phyloP scores from a whole-genome alignment of 106 monocot genomes.

The Phalaenopsis aphrodite region DNA sequence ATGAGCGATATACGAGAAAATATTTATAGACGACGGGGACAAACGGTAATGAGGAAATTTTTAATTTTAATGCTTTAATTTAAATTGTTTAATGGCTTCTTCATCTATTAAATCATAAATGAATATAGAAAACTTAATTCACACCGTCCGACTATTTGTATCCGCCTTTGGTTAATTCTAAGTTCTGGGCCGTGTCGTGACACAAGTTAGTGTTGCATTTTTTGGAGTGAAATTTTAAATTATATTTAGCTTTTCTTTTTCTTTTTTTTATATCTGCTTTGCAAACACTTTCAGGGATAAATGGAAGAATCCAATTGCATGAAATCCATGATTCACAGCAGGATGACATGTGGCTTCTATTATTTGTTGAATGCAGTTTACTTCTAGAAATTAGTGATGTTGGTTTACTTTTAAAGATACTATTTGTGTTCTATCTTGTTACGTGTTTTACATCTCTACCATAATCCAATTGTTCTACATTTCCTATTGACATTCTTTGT shows the following conservation, averaged over 20 bases:
- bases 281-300: neutral
- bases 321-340: neutral
- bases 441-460: neutral
- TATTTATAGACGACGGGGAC: too few species aligned
- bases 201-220: neutral
- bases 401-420: neutral
- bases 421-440: neutral
- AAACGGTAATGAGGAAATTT: too few species aligned
- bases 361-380: too few species aligned
- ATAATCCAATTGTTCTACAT: neutral
- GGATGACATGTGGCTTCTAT: too few species aligned
- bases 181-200: too few species aligned
- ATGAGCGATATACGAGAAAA: too few species aligned
- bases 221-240: neutral
- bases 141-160: too few species aligned
- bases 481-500: neutral
- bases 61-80: too few species aligned
- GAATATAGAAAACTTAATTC: too few species aligned
- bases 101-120: too few species aligned
- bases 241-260: neutral
- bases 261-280: neutral
- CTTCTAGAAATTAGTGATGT: neutral
- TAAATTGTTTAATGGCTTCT: too few species aligned
- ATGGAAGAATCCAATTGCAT: neutral
- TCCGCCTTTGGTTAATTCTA: too few species aligned